Conservation (phyloP, 441 rosid genomes). For the Pelargonium cotyledonis region DNA sequence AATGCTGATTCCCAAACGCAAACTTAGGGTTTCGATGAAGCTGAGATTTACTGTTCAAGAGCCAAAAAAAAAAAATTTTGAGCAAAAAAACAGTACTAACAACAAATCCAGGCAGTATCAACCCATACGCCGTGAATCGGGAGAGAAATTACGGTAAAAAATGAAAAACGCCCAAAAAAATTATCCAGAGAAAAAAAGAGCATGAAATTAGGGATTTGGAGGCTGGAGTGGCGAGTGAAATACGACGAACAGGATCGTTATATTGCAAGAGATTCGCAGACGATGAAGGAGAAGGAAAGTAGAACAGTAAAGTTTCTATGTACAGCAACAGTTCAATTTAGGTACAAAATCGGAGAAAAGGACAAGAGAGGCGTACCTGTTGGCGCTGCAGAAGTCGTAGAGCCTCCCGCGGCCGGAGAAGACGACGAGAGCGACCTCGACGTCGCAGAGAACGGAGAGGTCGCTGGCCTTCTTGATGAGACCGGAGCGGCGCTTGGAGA, state of each 20-base stretch:
- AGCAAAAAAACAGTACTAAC: neutral
- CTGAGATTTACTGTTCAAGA: neutral
- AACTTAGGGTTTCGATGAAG: neutral
- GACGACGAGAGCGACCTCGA: slow-evolving; percentile 57
- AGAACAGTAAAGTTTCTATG: neutral
- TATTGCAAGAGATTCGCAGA: neutral
- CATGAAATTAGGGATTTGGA: slow-evolving; percentile 1
- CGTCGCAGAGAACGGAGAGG: slow-evolving; percentile 55
- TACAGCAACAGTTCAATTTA: neutral
- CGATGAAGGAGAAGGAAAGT: neutral
- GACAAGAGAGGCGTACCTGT: neutral
- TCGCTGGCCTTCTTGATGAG: slow-evolving; percentile 64
- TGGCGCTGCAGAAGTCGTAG: slow-evolving; percentile 45
- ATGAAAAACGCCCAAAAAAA: neutral
- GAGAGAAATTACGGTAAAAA: neutral
- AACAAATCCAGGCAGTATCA: neutral
- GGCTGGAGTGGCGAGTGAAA: neutral
- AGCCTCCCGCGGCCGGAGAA: slow-evolving; percentile 63
- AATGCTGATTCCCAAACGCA: too few species aligned
- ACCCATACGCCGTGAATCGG: neutral
- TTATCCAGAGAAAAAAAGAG: neutral
- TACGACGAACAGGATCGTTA: neutral
- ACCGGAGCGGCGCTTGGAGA: slow-evolving; percentile 59
- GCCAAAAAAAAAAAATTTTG: neutral
- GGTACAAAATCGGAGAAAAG: neutral